A percentile compares a stretch with the other conserved stretches of the same genome.
These are phyloP conservation scores for Globisporangium middletonii DNA, from an alignment of 352 stramenopile genomes.

Conservation along the genomic window DNA sequence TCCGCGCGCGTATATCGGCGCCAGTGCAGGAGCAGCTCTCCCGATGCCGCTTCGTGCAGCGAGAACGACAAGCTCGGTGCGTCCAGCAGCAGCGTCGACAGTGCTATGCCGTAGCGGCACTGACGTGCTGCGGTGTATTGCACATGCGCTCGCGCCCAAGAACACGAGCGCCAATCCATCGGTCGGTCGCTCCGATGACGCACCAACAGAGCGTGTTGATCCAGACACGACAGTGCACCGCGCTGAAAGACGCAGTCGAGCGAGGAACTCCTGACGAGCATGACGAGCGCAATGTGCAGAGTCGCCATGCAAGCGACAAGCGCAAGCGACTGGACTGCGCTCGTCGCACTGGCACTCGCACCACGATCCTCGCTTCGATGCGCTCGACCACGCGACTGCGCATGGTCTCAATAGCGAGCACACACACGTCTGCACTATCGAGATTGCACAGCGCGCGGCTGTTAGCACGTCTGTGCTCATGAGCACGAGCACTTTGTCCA, in stretches of 20 bases:
- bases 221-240: background rate
- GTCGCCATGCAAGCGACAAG: conserved; percentile 4
- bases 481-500: conserved; percentile 1
- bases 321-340: conserved; percentile 2
- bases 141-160: background rate
- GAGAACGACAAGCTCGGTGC: background rate
- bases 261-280: conserved; percentile 1
- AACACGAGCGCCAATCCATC: background rate
- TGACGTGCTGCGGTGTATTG: background rate
- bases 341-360: background rate
- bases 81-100: background rate
- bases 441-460: background rate
- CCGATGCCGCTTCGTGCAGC: background rate
- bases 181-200: background rate
- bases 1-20: too few species aligned
- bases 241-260: background rate
- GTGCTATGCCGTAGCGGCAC: background rate
- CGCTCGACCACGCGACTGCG: background rate
- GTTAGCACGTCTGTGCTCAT: background rate
- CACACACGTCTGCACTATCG: background rate
- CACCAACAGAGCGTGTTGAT: conserved; percentile 13
- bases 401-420: background rate
- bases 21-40: too few species aligned
- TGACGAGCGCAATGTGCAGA: background rate
- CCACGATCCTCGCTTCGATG: background rate